Percentiles rank a stretch among this genome's conserved stretches.
Conservation (phyloP, 495 filamentous ascomycete species). For the Tuber aestivum region DNA sequence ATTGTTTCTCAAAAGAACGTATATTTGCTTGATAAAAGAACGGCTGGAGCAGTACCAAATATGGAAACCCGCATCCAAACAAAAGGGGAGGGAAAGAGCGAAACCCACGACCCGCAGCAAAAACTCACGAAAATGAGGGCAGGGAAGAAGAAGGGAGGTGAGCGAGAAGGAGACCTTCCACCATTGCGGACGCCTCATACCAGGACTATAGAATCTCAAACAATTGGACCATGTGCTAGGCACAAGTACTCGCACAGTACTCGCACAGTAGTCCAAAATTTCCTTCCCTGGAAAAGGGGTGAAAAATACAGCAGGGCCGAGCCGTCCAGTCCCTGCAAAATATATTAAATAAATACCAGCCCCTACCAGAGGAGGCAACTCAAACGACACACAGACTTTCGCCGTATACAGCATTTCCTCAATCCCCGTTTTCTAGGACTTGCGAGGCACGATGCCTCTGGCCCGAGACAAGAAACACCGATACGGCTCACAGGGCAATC, state of each 20-base stretch:
- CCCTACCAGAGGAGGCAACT: not conserved
- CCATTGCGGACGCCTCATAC: not conserved
- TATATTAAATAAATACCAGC: not conserved
- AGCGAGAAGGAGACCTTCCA: not conserved
- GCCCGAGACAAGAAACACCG: too few relatives aligned
- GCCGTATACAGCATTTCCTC: too few relatives aligned
- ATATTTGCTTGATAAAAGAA: conserved; percentile 14
- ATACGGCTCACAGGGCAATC: too few relatives aligned
- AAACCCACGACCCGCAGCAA: conserved; percentile 11
- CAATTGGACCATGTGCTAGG: not conserved
- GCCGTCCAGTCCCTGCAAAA: too few relatives aligned
- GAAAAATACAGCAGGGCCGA: not conserved
- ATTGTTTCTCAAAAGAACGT: not conserved
- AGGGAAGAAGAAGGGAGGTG: not conserved
- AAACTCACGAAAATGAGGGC: not conserved
- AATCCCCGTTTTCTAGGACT: too few relatives aligned
- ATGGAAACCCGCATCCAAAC: conserved; percentile 17
- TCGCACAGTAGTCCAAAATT: not conserved
- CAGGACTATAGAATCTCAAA: not conserved
- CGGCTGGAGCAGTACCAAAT: conserved; percentile 17
- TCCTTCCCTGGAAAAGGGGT: not conserved
- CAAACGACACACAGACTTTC: not conserved
- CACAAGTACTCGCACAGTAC: too few relatives aligned
- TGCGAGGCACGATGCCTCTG: too few relatives aligned
- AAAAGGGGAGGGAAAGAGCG: not conserved